Percentiles rank a stretch among this genome's conserved stretches.
phyloP scores from a whole-genome alignment of 2,329 filamentous ascomycete genomes.

The Fusarium pseudocircinatum region DNA sequence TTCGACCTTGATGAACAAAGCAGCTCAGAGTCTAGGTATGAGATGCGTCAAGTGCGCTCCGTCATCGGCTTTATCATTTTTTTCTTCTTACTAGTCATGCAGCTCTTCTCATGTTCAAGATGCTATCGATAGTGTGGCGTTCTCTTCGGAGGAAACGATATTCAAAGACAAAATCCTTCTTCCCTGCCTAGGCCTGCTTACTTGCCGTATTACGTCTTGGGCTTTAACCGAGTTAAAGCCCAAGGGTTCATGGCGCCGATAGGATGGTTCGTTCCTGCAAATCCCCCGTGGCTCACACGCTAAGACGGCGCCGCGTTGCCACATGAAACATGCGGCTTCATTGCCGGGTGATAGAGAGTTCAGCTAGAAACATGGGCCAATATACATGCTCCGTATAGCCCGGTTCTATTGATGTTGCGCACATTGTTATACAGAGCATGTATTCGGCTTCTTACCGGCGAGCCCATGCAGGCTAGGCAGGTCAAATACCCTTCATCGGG shows the following conservation, averaged over 20 bases:
- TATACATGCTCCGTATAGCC: not conserved
- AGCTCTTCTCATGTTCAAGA: not conserved
- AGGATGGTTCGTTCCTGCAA: slow-evolving; percentile 36
- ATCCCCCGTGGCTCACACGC: slow-evolving; percentile 28
- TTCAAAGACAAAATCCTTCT: not conserved
- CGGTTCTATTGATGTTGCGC: not conserved
- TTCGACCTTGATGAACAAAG: slow-evolving; percentile 20
- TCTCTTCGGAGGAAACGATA: not conserved
- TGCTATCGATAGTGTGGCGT: not conserved
- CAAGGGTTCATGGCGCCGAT: slow-evolving; percentile 34
- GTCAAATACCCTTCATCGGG: not conserved
- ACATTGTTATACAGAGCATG: not conserved
- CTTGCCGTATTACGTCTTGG: not conserved
- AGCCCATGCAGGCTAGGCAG: not conserved
- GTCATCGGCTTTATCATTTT: not conserved
- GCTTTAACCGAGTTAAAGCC: not conserved
- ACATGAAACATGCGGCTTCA: slow-evolving; percentile 40
- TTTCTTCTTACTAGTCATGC: not conserved
- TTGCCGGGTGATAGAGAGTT: slow-evolving; percentile 16
- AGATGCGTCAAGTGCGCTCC: slow-evolving; percentile 2
- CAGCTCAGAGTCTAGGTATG: not conserved
- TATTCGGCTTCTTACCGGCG: not conserved
- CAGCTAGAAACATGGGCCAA: not conserved
- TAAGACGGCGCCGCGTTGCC: slow-evolving; percentile 19
- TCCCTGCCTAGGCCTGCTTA: not conserved